A percentile compares a stretch with the other conserved stretches of the same genome.
These are phyloP conservation scores for Incumbomyces lentus DNA, from an alignment of 2,329 filamentous ascomycete species.

Conservation along the genomic window DNA sequence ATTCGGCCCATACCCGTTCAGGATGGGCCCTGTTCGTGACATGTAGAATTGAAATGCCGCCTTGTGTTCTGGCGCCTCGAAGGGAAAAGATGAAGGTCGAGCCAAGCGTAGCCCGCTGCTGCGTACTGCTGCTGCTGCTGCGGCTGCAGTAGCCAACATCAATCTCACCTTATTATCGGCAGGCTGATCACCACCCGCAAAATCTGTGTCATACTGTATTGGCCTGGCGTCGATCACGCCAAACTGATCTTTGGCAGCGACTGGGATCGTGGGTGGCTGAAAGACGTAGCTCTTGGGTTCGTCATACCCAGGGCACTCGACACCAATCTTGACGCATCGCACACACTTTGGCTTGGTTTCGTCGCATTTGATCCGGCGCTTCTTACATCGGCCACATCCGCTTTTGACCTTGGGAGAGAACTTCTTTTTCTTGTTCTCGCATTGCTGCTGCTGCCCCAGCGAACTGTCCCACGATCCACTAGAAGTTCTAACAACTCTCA, in stretches of 20 bases:
- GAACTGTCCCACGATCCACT: neutral
- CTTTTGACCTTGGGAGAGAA: constrained; percentile 21
- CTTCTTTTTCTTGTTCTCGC: constrained; percentile 5
- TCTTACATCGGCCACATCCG: constrained; percentile 32
- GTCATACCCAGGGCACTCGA: constrained; percentile 27
- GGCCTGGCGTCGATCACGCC: neutral
- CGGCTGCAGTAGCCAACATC: neutral
- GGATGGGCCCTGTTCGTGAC: constrained; percentile 2
- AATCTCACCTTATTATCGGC: neutral
- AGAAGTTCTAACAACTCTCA: neutral
- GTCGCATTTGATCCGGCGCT: constrained; percentile 30
- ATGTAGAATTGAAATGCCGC: constrained; percentile 6
- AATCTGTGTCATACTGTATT: neutral
- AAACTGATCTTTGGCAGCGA: constrained; percentile 1
- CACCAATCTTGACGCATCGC: constrained; percentile 24
- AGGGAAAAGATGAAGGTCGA: neutral
- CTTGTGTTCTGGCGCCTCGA: constrained; percentile 2
- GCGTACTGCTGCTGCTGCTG: too few species aligned
- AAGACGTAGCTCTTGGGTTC: neutral
- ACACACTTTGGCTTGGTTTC: constrained; percentile 26
- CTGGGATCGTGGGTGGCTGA: neutral
- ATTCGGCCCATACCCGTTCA: constrained; percentile 6
- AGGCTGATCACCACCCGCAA: neutral
- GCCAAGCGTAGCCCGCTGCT: neutral
- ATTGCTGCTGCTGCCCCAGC: too few species aligned